These are phyloP conservation scores for Elsinoe batatas DNA, from an alignment of 2,329 filamentous ascomycete species.

Conservation along the genomic window DNA sequence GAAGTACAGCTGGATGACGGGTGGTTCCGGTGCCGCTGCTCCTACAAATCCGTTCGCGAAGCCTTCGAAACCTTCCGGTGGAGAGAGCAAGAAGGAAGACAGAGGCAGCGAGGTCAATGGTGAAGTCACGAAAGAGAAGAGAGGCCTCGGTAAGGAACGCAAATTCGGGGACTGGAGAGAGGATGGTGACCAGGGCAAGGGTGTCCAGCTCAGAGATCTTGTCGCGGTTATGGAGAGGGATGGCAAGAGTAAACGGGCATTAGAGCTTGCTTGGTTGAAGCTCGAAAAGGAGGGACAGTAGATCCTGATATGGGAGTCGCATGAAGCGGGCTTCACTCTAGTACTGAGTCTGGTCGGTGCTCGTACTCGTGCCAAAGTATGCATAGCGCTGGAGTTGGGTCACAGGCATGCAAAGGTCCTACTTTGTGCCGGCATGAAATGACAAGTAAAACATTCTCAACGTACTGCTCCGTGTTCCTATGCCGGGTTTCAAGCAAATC, in stretches of 20 bases:
- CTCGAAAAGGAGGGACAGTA: constrained; percentile 13
- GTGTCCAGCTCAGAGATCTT: constrained; percentile 78
- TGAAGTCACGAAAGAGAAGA: constrained; percentile 12
- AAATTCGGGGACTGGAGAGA: constrained; percentile 46
- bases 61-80: constrained; percentile 5
- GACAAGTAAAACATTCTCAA: too few species aligned
- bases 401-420: too few species aligned
- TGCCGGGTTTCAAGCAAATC: too few species aligned
- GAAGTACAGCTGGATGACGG: constrained; percentile 67
- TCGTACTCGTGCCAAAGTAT: neutral
- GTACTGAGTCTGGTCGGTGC: too few species aligned
- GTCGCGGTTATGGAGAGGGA: constrained; percentile 70
- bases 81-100: neutral
- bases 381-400: neutral
- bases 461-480: too few species aligned
- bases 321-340: too few species aligned
- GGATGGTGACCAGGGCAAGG: constrained; percentile 62
- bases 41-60: constrained; percentile 30
- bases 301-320: neutral
- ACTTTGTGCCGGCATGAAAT: too few species aligned
- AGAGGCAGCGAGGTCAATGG: neutral
- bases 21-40: constrained; percentile 47
- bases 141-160: constrained; percentile 18
- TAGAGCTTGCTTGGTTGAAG: constrained; percentile 43
- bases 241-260: constrained; percentile 53